Conservation (phyloP, 257 asterid genomes). For the Jasminum sambac region DNA sequence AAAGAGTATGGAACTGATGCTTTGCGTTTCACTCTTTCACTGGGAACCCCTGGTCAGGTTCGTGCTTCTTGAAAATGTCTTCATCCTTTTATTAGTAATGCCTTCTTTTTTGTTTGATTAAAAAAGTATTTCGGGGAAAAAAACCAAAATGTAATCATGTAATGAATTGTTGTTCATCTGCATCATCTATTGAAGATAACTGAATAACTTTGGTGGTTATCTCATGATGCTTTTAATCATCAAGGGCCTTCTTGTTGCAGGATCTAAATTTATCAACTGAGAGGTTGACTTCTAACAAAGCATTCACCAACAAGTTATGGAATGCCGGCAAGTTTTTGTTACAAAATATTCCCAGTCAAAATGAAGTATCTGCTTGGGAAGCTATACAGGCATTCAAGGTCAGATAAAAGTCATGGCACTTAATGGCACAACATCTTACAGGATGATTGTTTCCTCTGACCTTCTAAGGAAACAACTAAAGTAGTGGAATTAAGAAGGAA, state of each 20-base stretch:
- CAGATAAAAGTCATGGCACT: slow-evolving; percentile 20
- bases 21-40: slow-evolving; percentile 86
- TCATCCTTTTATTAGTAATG: neutral
- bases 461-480: slow-evolving; percentile 14
- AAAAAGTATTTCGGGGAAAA: slow-evolving; percentile 14
- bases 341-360: slow-evolving; percentile 82
- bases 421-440: slow-evolving; percentile 14
- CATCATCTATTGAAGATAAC: slow-evolving; percentile 1
- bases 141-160: slow-evolving; percentile 5
- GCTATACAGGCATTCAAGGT: slow-evolving; percentile 66
- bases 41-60: slow-evolving; percentile 99
- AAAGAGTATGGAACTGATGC: slow-evolving; percentile 95
- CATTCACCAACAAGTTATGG: slow-evolving; percentile 97
- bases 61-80: slow-evolving; percentile 23
- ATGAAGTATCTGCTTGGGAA: slow-evolving; percentile 70
- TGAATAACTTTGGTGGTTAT: neutral
- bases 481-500: neutral
- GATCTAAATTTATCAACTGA: slow-evolving; percentile 88
- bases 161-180: slow-evolving; percentile 11
- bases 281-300: slow-evolving; percentile 86
- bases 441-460: slow-evolving; percentile 1
- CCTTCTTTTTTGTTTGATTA: neutral
- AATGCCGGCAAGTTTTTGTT: slow-evolving; percentile 95
- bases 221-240: slow-evolving; percentile 7
- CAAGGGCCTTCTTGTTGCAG: slow-evolving; percentile 38